Evolutionary conservation across 2,329 filamentous ascomycete genomes (phyloP).

Genomic region (Ilyonectria sp.): DNA sequence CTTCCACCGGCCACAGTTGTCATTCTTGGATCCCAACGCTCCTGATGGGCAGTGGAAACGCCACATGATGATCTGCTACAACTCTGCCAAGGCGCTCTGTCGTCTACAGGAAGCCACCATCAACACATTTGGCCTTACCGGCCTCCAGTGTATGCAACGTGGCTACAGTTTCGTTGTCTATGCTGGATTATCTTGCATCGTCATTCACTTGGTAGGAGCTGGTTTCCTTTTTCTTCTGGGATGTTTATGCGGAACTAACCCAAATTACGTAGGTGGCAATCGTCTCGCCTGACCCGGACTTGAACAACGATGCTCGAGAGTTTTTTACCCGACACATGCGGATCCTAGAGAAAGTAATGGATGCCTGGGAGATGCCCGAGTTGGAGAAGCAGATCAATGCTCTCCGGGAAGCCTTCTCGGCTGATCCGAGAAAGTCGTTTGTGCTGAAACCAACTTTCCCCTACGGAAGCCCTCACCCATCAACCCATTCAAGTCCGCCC

Average conservation of each 20-base stretch:
- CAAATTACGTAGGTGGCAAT: constrained; percentile 80
- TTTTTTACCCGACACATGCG: constrained; percentile 97
- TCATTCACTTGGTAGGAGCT: constrained; percentile 86
- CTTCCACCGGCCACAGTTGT: constrained; percentile 88
- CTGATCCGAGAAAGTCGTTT: constrained; percentile 87
- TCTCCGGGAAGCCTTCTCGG: constrained; percentile 91
- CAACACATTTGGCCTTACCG: constrained; percentile 81
- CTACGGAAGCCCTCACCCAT: constrained; percentile 82
- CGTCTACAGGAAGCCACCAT: constrained; percentile 88
- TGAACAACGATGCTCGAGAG: constrained; percentile 86
- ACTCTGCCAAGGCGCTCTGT: constrained; percentile 87
- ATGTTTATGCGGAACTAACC: constrained; percentile 21
- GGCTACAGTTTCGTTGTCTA: constrained; percentile 98
- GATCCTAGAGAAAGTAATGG: constrained; percentile 87
- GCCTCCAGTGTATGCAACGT: constrained; percentile 91
- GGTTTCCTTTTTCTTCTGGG: constrained; percentile 39
- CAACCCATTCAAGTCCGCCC: constrained; percentile 75
- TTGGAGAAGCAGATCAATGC: constrained; percentile 92
- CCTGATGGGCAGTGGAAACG: constrained; percentile 86
- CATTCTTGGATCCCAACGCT: constrained; percentile 80
- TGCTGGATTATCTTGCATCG: constrained; percentile 89
- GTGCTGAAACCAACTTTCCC: constrained; percentile 91
- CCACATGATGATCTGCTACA: constrained; percentile 89
- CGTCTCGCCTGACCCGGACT: constrained; percentile 91
- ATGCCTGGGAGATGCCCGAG: constrained; percentile 89